These are phyloP conservation scores for Diplotaxis tenuifolia DNA, from an alignment of 345 rosid species.

Conservation along the genomic window DNA sequence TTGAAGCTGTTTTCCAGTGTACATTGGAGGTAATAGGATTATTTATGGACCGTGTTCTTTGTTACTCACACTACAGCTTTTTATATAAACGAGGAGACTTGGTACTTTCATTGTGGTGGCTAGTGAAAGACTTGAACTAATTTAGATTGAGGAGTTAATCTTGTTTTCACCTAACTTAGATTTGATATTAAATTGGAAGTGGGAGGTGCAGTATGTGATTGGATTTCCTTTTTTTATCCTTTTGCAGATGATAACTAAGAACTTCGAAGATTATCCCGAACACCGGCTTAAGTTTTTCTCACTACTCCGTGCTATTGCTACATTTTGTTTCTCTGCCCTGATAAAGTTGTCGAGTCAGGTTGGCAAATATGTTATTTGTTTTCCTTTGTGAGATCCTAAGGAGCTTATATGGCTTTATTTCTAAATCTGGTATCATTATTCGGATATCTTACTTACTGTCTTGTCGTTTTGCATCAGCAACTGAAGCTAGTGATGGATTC, in stretches of 20 bases:
- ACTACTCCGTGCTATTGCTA: slow-evolving; percentile 93
- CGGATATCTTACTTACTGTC: slow-evolving; percentile 2
- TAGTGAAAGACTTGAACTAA: background rate
- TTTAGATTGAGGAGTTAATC: slow-evolving; percentile 9
- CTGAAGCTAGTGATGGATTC: slow-evolving; percentile 97
- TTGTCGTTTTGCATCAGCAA: slow-evolving; percentile 56
- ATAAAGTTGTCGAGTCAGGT: slow-evolving; percentile 93
- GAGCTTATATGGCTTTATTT: slow-evolving; percentile 7
- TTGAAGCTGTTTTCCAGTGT: slow-evolving; percentile 99
- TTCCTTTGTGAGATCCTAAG: background rate
- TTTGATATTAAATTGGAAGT: background rate
- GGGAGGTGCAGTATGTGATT: slow-evolving; percentile 10
- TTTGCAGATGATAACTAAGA: slow-evolving; percentile 94
- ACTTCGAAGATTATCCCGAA: slow-evolving; percentile 98
- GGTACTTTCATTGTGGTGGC: background rate
- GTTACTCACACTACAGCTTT: background rate
- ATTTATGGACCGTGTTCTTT: background rate
- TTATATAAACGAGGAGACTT: background rate
- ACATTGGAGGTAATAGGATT: slow-evolving; percentile 72
- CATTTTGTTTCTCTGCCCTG: slow-evolving; percentile 90
- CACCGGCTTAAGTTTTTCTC: slow-evolving; percentile 98
- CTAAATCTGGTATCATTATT: slow-evolving; percentile 2
- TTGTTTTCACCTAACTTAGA: background rate
- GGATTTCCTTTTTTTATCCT: background rate
- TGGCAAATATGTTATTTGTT: slow-evolving; percentile 28